Evolutionary conservation across 2,329 filamentous ascomycete species (phyloP).

Genomic region (Pseudofabraea citricarpa): DNA sequence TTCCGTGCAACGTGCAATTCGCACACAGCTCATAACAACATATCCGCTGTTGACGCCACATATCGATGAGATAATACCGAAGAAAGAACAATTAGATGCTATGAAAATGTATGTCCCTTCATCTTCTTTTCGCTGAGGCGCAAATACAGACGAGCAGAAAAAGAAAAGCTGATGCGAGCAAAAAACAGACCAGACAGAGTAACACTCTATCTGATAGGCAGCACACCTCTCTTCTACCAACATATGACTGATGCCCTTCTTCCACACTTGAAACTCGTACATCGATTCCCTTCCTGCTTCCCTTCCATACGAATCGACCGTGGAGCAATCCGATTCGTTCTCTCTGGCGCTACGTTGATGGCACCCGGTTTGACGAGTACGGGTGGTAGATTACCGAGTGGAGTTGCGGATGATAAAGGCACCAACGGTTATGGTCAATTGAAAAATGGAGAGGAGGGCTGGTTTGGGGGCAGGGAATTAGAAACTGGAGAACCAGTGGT

Average conservation of each 20-base stretch:
- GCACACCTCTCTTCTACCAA: constrained; percentile 85
- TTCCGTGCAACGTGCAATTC: constrained; percentile 82
- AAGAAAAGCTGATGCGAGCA: too few species aligned
- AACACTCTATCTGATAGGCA: constrained; percentile 79
- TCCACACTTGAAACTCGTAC: constrained; percentile 84
- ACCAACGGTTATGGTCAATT: constrained; percentile 13
- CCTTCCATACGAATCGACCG: constrained; percentile 85
- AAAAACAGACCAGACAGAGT: constrained; percentile 68
- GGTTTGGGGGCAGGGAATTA: constrained; percentile 60
- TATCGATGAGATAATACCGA: constrained; percentile 92
- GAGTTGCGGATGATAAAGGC: constrained; percentile 30
- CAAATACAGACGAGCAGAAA: too few species aligned
- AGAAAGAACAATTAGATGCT: constrained; percentile 85
- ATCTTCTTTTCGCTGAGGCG: background rate
- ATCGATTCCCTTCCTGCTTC: constrained; percentile 83
- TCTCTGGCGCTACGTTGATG: constrained; percentile 93
- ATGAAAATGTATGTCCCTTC: constrained; percentile 66
- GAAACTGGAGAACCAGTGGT: constrained; percentile 80
- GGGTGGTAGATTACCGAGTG: constrained; percentile 70
- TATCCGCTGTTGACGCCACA: constrained; percentile 82
- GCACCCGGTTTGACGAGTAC: constrained; percentile 83
- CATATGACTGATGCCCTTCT: constrained; percentile 68
- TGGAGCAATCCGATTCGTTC: constrained; percentile 93
- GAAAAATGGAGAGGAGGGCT: constrained; percentile 31
- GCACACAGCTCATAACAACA: constrained; percentile 73